Evolutionary conservation across 257 asterid species (phyloP), one percentile per base, ranked within the genome.

Genomic region (Salvia hispanica): DNA sequence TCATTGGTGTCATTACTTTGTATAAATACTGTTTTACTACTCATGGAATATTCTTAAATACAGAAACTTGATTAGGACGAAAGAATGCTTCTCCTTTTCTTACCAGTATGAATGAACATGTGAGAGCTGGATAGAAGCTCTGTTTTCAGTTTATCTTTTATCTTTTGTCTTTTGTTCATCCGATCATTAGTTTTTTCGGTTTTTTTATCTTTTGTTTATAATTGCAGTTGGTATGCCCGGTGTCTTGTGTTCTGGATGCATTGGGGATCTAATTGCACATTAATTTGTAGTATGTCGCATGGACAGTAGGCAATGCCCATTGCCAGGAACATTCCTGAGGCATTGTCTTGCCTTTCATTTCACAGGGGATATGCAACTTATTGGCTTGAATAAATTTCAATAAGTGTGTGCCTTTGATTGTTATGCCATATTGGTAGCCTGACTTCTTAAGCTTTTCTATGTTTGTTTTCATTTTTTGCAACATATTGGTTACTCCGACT

Each of bases 21-120:
- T 15, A 40, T 57, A 73, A 36, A 12, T 64, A 37, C 11, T 36
- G 7, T 42, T 74, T 36, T 21, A 39, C 33, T 64, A 58, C 52
- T 58, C 11, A 12, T 57, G 45, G 54, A n/a, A 51, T 34, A 66
- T 51, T 33, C 34, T 16, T 44, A 47, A 53, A 54, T 54, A 13
- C 51, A 54, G 47, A 57, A 36, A 7, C 44, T 59, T 66, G 58
- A 33, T 40, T 50, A 47, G 43, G 46, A 62, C 61, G 13, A 36
- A 37, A 33, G 2, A 34, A 36, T 37, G 28, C 39, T 69, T 62
- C 47, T 43, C 45, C 48, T 63, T 33, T 47, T 64, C 44, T 37
- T 25, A 40, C 70, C 15, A 25, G 31, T 25, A 25, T 9, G 47
- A 43, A 53, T 33, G 15, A 3, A 9, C 56, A 58, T 3, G 50